Percentiles rank a stretch among this genome's conserved stretches.
Evolutionary conservation across 768 basidiomycete genomes (phyloP).

Genomic region (Lepiota venenata): DNA sequence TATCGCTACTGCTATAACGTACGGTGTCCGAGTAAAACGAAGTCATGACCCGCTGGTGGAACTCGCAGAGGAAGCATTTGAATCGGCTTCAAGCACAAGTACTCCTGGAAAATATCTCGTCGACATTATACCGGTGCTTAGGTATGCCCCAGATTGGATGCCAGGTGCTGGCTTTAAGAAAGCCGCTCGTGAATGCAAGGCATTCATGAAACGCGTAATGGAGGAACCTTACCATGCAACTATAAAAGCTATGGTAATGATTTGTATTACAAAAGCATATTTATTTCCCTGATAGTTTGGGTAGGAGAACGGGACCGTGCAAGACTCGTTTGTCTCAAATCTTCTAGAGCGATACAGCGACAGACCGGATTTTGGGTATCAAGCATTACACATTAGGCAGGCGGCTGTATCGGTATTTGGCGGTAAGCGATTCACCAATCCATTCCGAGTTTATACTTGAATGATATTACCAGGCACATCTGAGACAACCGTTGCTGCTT

Average conservation of each 20-base stretch:
- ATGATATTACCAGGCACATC: not conserved
- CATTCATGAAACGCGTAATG: not conserved
- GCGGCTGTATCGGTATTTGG: not conserved
- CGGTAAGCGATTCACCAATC: not conserved
- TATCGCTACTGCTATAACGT: not conserved
- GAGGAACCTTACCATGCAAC: not conserved
- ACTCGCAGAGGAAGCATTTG: not conserved
- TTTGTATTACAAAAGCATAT: not conserved
- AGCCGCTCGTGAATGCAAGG: not conserved
- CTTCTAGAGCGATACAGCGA: not conserved
- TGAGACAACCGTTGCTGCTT: not conserved
- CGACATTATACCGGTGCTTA: slow-evolving; percentile 4
- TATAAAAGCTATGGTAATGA: not conserved
- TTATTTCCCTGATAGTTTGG: not conserved
- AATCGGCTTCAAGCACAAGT: not conserved
- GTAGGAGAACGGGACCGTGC: not conserved
- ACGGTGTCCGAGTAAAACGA: slow-evolving; percentile 1
- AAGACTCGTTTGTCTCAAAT: not conserved
- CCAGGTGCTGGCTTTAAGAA: slow-evolving; percentile 6
- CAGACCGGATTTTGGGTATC: not conserved
- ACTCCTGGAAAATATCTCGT: slow-evolving; percentile 7
- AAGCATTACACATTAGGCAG: not conserved
- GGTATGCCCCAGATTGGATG: slow-evolving; percentile 6
- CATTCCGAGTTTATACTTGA: not conserved
- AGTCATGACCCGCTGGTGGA: not conserved